Base-by-base conservation (phyloP, 306 rosid genomes). In the Quercus robur region DNA sequence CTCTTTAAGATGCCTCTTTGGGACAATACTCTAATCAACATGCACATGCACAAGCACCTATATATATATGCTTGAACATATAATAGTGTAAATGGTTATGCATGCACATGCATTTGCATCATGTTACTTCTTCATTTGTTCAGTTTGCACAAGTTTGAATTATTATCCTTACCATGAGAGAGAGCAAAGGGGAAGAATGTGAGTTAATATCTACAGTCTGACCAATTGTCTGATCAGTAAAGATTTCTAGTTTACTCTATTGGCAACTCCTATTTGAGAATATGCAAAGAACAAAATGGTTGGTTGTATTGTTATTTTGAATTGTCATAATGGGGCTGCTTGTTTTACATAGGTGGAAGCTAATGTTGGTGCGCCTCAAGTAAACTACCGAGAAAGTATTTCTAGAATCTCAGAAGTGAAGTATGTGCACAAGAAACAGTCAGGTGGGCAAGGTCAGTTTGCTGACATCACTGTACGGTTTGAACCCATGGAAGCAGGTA, bases 291-390 rank as follows among this genome's bases (percentile, higher is more conserved):
- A 67, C 26, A 67, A 30, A 3, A 35, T 35, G 35, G 15, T 67
- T 67, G 25, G 15, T 54, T 73, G 41, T 69, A 5, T 59, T 38
- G n/a, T 31, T 18, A 31, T 21, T 74, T 78, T 75, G 74, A 14
- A 56, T 56, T 62, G 6, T 21, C 52, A 9, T 57, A 49, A 61
- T 57, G 74, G 33, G 52, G 85, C 38, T 81, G 38, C 59, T 76
- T 84, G 76, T 30, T 81, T 54, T 75, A 57, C 73, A 78, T 76
- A 94, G 98, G 99, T 95, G 76, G 98, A 91, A 77, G 99, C 99
- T 15, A 95, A 95, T 63, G 98, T 95, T 56, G 99, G 99, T 56
- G 99, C 99, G 54, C 99, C 98, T 58, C 99, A 95, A 88, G 99
- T 95, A 70, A 95, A 95, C 87, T 95, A 95, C 88, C 82, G 98